Evolutionary conservation across 176 grass and related monocot genomes (phyloP), one percentile per base, ranked within the genome.

Genomic region (Rhipidocladum racemiflorum): DNA sequence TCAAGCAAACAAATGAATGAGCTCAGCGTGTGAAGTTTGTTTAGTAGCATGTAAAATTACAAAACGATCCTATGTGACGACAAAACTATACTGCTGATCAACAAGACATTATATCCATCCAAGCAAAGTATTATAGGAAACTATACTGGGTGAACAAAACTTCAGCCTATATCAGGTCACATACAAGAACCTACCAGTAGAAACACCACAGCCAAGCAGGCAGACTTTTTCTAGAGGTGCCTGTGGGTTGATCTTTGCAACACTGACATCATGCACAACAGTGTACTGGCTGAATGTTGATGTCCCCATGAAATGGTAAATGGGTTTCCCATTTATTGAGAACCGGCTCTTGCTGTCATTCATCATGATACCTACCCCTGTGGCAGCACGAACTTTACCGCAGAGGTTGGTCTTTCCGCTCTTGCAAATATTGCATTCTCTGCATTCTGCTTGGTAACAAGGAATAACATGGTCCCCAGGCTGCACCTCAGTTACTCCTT

Each of bases 301-400:
- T 70, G 96, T 99, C 3, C 96, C 96, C 96, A 99, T 99, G 80
- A 99, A 99, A 90, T 99, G 96, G 76, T 95, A 95, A 43, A 99
- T 95, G 34, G 87, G 85, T 18, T 91, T 99, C 6, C 96, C 92
- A 70, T 95, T 91, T 51, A 99, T 34, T 14, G 92, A 91, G 89
- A 99, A 99, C 67, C 92, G 82, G 83, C 87, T 93, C 78, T 95
- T 89, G 68, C 77, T 79, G 15, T 99, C 96, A 39, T 65, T 95
- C 96, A 99, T 93, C 96, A 99, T 99, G 40, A 99, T 76, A 32
- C 96, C 96, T 3, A 79, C 89, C 32, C 96, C 96, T 42, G 96
- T 95, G 34, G 96, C 96, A 24, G 21, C 39, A 32, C 96, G 96
- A 72, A 99, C 89, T 84, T 99, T 99, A 85, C 90, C 83, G 20